A percentile compares a stretch with the other conserved stretches of the same genome.
These are phyloP conservation scores for Aspergillus carlsbadensis DNA, from an alignment of 495 filamentous ascomycete species.

Conservation along the genomic window DNA sequence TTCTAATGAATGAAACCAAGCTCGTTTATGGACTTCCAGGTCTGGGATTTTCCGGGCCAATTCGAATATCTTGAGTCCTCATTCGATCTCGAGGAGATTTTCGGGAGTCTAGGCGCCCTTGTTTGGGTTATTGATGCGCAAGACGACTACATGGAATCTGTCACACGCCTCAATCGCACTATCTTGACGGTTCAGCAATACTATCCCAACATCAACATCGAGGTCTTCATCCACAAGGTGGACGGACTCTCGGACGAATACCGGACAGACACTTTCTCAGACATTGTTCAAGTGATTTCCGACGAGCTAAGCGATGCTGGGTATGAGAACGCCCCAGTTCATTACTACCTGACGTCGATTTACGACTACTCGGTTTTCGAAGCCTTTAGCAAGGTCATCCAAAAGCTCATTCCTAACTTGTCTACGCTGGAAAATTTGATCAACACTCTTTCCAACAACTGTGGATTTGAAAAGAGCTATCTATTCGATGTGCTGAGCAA, in stretches of 20 bases:
- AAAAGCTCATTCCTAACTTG: slow-evolving; percentile 91
- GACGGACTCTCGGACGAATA: slow-evolving; percentile 95
- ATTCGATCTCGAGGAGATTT: slow-evolving; percentile 89
- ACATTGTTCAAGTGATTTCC: slow-evolving; percentile 93
- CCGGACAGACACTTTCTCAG: slow-evolving; percentile 87
- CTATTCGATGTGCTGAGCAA: slow-evolving; percentile 95
- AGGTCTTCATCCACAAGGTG: slow-evolving; percentile 98
- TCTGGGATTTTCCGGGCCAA: slow-evolving; percentile 96
- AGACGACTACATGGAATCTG: slow-evolving; percentile 91
- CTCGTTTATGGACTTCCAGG: slow-evolving; percentile 98
- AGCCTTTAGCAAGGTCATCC: slow-evolving; percentile 95
- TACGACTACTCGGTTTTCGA: slow-evolving; percentile 99
- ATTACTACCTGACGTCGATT: slow-evolving; percentile 92
- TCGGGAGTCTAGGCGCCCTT: slow-evolving; percentile 86
- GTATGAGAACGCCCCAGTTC: slow-evolving; percentile 86
- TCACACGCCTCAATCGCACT: slow-evolving; percentile 79
- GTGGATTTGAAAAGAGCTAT: slow-evolving; percentile 95
- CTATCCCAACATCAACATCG: slow-evolving; percentile 90
- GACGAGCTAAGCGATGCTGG: slow-evolving; percentile 92
- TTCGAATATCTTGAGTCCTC: slow-evolving; percentile 81
- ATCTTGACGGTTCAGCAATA: slow-evolving; percentile 82
- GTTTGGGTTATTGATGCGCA: slow-evolving; percentile 99
- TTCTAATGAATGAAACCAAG: slow-evolving; percentile 38
- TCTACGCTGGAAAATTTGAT: slow-evolving; percentile 89
- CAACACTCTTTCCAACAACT: slow-evolving; percentile 83